Conservation (phyloP, 345 rosid genomes). For the Citrus glauca region DNA sequence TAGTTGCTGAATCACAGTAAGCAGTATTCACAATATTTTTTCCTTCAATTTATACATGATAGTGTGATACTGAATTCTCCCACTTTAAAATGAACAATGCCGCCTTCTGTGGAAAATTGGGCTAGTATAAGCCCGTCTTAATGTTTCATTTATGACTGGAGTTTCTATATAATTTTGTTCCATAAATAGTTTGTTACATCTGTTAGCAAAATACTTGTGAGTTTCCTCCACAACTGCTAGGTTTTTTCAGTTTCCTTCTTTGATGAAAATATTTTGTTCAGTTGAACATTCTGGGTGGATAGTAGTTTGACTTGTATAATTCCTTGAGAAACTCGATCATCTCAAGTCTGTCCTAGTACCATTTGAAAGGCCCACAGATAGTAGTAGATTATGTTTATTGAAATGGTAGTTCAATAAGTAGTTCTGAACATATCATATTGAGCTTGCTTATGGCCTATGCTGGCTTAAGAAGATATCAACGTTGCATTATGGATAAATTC, state of each 20-base stretch:
- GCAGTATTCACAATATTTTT: not conserved
- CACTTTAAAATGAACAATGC: not conserved
- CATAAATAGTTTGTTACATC: not conserved
- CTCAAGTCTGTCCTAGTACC: not conserved
- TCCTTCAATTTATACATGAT: not conserved
- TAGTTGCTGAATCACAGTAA: not conserved
- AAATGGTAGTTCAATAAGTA: not conserved
- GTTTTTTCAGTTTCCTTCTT: not conserved
- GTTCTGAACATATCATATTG: not conserved
- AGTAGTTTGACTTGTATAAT: not conserved
- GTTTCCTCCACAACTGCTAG: not conserved
- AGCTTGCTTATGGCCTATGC: not conserved
- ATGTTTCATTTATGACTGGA: not conserved
- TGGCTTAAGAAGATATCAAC: not conserved
- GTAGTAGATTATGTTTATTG: not conserved
- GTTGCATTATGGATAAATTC: not conserved
- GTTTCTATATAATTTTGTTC: not conserved
- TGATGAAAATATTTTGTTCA: not conserved
- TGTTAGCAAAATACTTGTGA: not conserved
- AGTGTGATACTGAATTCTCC: not conserved
- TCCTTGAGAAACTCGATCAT: not conserved
- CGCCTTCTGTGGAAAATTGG: not conserved
- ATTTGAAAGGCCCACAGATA: not conserved
- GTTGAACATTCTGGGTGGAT: not conserved
- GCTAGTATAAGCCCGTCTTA: not conserved